These are phyloP conservation scores for Tolypocladium tropicale DNA, from an alignment of 2,329 filamentous ascomycete genomes.

Conservation along the genomic window DNA sequence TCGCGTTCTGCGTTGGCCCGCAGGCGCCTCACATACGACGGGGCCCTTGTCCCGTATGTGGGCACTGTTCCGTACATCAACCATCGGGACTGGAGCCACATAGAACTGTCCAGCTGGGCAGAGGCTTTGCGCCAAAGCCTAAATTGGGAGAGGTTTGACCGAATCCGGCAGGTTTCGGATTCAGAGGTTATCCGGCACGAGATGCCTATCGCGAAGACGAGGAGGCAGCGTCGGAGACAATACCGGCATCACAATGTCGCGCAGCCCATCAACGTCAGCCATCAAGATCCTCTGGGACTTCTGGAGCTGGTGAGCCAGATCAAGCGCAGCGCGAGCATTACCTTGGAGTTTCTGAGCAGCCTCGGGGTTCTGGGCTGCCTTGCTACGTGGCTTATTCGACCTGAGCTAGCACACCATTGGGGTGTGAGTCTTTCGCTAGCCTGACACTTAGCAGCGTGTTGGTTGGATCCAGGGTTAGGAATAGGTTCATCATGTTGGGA, in stretches of 20 bases:
- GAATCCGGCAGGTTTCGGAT: conserved; percentile 2
- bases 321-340: conserved; percentile 52
- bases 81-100: conserved; percentile 16
- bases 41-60: neutral
- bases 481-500: too few species aligned
- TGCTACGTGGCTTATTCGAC: conserved; percentile 47
- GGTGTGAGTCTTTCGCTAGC: conserved; percentile 3
- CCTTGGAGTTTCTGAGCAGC: conserved; percentile 64
- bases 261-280: conserved; percentile 9
- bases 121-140: conserved; percentile 24
- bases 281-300: conserved; percentile 71
- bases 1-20: conserved; percentile 3
- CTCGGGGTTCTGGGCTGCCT: conserved; percentile 66
- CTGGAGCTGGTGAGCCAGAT: conserved; percentile 59
- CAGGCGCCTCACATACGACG: neutral
- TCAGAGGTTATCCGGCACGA: neutral
- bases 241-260: neutral
- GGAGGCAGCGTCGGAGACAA: neutral
- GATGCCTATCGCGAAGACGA: conserved; percentile 5
- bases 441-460: conserved; percentile 2
- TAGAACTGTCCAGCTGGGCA: conserved; percentile 27
- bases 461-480: neutral
- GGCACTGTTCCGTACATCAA: conserved; percentile 7
- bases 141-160: conserved; percentile 17
- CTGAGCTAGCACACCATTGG: conserved; percentile 9